phyloP scores from a whole-genome alignment of 2,329 filamentous ascomycete genomes.

The Colletotrichum endophyticum region DNA sequence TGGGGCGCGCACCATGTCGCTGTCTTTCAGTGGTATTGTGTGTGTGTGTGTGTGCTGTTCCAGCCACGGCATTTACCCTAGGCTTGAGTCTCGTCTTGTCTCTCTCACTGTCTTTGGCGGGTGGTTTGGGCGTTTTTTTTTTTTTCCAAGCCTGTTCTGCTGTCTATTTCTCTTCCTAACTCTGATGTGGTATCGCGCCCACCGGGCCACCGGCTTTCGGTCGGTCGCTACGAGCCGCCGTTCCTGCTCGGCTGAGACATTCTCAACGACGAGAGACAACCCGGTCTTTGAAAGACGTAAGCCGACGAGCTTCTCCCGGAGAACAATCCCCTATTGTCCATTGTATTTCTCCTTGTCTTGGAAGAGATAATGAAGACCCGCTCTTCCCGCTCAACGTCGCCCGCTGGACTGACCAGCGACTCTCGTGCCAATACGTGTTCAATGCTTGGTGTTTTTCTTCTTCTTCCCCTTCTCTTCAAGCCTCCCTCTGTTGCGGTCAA shows the following conservation, averaged over 20 bases:
- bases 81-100: neutral
- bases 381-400: neutral
- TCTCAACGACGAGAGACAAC: neutral
- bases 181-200: neutral
- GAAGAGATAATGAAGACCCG: neutral
- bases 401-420: neutral
- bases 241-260: slow-evolving; percentile 6
- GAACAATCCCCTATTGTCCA: neutral
- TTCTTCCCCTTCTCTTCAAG: neutral
- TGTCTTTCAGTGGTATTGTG: neutral
- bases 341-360: neutral
- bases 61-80: slow-evolving; percentile 1
- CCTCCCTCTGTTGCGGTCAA: neutral
- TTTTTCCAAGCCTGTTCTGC: neutral
- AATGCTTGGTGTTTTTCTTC: neutral
- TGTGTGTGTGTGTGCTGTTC: neutral
- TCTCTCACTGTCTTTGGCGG: neutral
- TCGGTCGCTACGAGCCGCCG: slow-evolving; percentile 3
- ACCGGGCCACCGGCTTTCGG: neutral
- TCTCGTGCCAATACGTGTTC: neutral
- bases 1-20: neutral
- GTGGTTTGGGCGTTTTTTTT: neutral
- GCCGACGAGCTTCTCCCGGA: neutral
- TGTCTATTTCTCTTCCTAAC: neutral
- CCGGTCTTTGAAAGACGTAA: neutral